phyloP scores from a whole-genome alignment of 192 early-diverging fungal species.

The Backusella circina region DNA sequence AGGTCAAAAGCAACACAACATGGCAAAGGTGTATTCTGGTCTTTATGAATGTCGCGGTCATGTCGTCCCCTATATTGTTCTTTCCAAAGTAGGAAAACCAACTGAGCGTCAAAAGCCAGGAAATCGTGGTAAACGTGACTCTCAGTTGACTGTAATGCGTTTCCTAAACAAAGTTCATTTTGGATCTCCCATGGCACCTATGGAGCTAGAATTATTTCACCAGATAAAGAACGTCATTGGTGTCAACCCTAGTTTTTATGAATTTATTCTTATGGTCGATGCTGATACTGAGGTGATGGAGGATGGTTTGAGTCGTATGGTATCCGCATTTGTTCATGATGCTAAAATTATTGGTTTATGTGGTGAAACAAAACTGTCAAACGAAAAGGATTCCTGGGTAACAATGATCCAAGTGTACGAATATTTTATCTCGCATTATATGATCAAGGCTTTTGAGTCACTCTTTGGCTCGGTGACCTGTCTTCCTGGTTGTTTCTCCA shows the following conservation, averaged over 20 bases:
- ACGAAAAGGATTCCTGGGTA: slow-evolving; percentile 90
- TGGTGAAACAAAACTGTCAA: slow-evolving; percentile 91
- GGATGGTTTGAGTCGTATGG: slow-evolving; percentile 87
- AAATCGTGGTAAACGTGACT: slow-evolving; percentile 97
- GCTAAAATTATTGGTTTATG: slow-evolving; percentile 91
- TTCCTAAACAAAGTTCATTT: slow-evolving; percentile 98
- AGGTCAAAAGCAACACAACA: slow-evolving; percentile 88
- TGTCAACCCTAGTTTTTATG: slow-evolving; percentile 91
- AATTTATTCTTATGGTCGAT: slow-evolving; percentile 96
- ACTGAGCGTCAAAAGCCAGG: slow-evolving; percentile 79
- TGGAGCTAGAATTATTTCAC: slow-evolving; percentile 96
- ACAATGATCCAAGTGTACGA: slow-evolving; percentile 99
- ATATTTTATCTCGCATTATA: slow-evolving; percentile 95
- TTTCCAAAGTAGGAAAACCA: slow-evolving; percentile 88
- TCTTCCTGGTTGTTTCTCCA: slow-evolving; percentile 97
- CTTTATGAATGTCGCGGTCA: slow-evolving; percentile 87
- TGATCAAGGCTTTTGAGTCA: slow-evolving; percentile 96
- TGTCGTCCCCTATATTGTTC: slow-evolving; percentile 88
- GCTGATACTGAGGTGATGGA: slow-evolving; percentile 90
- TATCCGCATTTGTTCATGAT: slow-evolving; percentile 88
- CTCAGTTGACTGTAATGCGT: slow-evolving; percentile 94
- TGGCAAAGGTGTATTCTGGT: slow-evolving; percentile 95
- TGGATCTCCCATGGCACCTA: slow-evolving; percentile 86
- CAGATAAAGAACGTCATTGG: slow-evolving; percentile 99
- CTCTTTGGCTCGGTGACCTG: slow-evolving; percentile 96